These are phyloP conservation scores for Spongispora temasekensis DNA, from an alignment of 1,284 basidiomycete species.

Conservation along the genomic window DNA sequence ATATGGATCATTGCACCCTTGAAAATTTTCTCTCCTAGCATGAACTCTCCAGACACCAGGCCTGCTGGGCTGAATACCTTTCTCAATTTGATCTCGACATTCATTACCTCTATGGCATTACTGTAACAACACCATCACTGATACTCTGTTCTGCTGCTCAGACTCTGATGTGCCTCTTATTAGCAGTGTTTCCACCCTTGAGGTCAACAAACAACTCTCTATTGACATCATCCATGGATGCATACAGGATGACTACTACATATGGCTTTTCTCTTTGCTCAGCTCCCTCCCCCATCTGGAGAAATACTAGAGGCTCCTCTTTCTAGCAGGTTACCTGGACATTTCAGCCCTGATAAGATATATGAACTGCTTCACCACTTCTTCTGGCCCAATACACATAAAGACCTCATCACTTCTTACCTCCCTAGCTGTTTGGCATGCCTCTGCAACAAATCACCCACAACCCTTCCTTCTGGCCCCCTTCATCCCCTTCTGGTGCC, in stretches of 20 bases:
- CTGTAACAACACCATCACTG: background rate
- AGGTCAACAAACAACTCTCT: slow-evolving; percentile 5
- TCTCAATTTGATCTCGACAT: background rate
- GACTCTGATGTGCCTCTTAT: too few species aligned
- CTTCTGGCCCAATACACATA: background rate
- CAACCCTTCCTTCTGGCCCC: background rate
- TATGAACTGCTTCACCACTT: background rate
- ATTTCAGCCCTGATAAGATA: background rate
- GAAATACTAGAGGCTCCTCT: background rate
- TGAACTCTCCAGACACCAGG: background rate
- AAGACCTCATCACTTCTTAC: background rate
- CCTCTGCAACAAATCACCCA: background rate
- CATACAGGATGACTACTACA: slow-evolving; percentile 27
- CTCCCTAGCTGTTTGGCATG: background rate
- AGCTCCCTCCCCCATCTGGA: background rate
- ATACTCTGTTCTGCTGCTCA: background rate
- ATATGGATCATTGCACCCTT: background rate
- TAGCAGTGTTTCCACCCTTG: background rate
- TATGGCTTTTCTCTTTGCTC: slow-evolving; percentile 14
- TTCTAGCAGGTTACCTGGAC: background rate
- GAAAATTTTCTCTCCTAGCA: background rate
- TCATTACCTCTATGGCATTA: background rate
- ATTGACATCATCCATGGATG: slow-evolving; percentile 32
- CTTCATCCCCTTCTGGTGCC: background rate
- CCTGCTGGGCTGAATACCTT: background rate